Conservation (phyloP, 176 grass and related monocot species). For the Neostapfia colusana region DNA sequence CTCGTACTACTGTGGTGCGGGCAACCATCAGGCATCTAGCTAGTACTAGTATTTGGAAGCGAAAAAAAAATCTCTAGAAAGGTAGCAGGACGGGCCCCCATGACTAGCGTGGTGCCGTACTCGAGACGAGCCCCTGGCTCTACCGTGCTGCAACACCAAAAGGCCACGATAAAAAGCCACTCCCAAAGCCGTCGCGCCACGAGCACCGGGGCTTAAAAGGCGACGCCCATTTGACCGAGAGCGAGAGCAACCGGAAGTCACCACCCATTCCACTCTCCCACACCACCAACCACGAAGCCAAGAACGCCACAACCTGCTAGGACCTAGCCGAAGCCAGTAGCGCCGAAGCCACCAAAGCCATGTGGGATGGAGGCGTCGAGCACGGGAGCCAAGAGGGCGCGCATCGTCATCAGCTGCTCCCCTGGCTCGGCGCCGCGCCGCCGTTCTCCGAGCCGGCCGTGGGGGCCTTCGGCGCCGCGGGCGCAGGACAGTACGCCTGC, state of each 20-base stretch:
- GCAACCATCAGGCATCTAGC: background rate
- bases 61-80: constrained; percentile 12
- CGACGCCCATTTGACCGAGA: constrained; percentile 59
- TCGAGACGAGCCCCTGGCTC: constrained; percentile 57
- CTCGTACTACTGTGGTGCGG: background rate
- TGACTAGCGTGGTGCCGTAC: constrained; percentile 51
- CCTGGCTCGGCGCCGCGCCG: constrained; percentile 43
- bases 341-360: background rate
- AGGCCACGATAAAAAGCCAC: constrained; percentile 55
- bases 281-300: constrained; percentile 31
- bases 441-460: constrained; percentile 34
- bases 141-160: constrained; percentile 40
- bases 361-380: constrained; percentile 69
- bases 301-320: background rate
- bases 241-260: constrained; percentile 21
- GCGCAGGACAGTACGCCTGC: constrained; percentile 40
- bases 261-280: background rate
- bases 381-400: constrained; percentile 61
- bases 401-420: constrained; percentile 29
- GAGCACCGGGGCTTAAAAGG: constrained; percentile 58
- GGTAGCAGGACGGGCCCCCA: constrained; percentile 19
- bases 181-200: constrained; percentile 9
- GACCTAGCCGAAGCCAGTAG: background rate
- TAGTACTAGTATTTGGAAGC: background rate
- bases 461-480: background rate